phyloP scores from a whole-genome alignment of 2,329 filamentous ascomycete species.

The Basipetospora chlamydospora region DNA sequence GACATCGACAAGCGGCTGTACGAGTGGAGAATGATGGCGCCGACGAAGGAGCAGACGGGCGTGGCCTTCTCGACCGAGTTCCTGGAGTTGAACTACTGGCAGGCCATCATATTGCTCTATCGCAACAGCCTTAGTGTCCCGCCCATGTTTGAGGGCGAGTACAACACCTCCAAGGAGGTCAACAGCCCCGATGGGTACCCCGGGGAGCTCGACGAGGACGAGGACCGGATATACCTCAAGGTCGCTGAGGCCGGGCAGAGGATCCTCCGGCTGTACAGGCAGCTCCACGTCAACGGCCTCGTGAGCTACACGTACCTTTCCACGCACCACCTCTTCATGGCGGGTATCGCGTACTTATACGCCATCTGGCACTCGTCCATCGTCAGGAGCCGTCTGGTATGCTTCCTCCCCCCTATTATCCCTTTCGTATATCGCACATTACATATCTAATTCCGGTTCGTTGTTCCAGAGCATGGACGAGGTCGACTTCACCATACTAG shows the following conservation, averaged over 20 bases:
- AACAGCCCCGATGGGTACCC: slow-evolving; percentile 48
- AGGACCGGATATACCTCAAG: slow-evolving; percentile 85
- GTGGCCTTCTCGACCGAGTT: slow-evolving; percentile 85
- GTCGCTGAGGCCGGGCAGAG: slow-evolving; percentile 91
- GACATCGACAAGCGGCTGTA: slow-evolving; percentile 73
- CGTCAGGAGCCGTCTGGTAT: slow-evolving; percentile 71
- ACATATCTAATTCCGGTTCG: too few relatives aligned
- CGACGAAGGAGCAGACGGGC: slow-evolving; percentile 62
- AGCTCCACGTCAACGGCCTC: slow-evolving; percentile 72
- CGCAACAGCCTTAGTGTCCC: slow-evolving; percentile 80
- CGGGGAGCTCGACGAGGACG: slow-evolving; percentile 59
- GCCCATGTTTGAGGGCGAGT: slow-evolving; percentile 68
- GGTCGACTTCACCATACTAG: slow-evolving; percentile 91
- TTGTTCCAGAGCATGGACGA: slow-evolving; percentile 89
- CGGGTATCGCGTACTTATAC: slow-evolving; percentile 89
- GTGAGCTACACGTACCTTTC: slow-evolving; percentile 95
- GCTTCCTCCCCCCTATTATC: slow-evolving; percentile 17
- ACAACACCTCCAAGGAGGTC: slow-evolving; percentile 49
- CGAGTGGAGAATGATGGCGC: slow-evolving; percentile 77
- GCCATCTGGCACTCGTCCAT: slow-evolving; percentile 92
- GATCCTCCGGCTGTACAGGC: slow-evolving; percentile 78
- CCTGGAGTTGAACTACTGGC: slow-evolving; percentile 93
- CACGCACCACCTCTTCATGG: slow-evolving; percentile 95
- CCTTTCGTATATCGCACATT: too few relatives aligned
- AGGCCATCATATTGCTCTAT: slow-evolving; percentile 91